These are phyloP conservation scores for Cordyceps pruinosa DNA, from an alignment of 2,329 filamentous ascomycete genomes.

Conservation along the genomic window DNA sequence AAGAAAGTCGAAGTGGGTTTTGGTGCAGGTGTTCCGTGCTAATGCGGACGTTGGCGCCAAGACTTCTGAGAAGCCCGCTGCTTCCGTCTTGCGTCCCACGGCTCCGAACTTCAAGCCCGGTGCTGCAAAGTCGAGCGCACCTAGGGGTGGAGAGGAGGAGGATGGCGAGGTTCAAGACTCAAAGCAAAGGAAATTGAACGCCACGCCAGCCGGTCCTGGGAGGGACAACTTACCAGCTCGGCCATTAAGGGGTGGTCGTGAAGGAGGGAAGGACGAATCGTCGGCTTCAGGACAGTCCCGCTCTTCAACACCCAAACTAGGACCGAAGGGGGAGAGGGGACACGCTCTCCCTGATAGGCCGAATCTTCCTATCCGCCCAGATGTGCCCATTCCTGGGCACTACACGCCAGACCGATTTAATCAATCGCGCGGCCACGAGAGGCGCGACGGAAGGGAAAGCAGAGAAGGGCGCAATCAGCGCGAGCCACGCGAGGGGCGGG, in stretches of 20 bases:
- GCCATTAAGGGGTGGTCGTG: slow-evolving; percentile 22
- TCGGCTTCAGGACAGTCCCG: slow-evolving; percentile 17
- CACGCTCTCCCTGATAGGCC: slow-evolving; percentile 32
- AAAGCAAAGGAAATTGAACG: slow-evolving; percentile 24
- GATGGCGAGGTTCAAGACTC: slow-evolving; percentile 67
- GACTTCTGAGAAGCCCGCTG: slow-evolving; percentile 22
- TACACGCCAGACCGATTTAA: slow-evolving; percentile 40
- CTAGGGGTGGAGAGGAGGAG: slow-evolving; percentile 47
- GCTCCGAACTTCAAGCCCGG: slow-evolving; percentile 60
- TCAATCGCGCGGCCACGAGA: slow-evolving; percentile 34
- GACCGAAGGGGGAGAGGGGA: slow-evolving; percentile 20
- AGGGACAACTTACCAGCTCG: slow-evolving; percentile 31
- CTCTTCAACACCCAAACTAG: slow-evolving; percentile 22
- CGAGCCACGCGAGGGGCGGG: slow-evolving; percentile 30
- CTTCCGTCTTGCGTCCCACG: slow-evolving; percentile 46
- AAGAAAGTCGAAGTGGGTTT: slow-evolving; percentile 61
- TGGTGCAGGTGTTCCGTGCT: slow-evolving; percentile 65
- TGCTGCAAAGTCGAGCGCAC: slow-evolving; percentile 28
- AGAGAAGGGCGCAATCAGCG: slow-evolving; percentile 26
- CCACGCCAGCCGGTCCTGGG: slow-evolving; percentile 10
- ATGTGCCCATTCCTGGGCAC: slow-evolving; percentile 47
- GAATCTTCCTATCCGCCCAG: slow-evolving; percentile 50
- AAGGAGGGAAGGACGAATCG: slow-evolving; percentile 22
- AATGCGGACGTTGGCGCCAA: slow-evolving; percentile 36
- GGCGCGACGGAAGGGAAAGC: slow-evolving; percentile 31